Conservation (phyloP, 2,329 filamentous ascomycete species). For the Apiospora pterosperma region DNA sequence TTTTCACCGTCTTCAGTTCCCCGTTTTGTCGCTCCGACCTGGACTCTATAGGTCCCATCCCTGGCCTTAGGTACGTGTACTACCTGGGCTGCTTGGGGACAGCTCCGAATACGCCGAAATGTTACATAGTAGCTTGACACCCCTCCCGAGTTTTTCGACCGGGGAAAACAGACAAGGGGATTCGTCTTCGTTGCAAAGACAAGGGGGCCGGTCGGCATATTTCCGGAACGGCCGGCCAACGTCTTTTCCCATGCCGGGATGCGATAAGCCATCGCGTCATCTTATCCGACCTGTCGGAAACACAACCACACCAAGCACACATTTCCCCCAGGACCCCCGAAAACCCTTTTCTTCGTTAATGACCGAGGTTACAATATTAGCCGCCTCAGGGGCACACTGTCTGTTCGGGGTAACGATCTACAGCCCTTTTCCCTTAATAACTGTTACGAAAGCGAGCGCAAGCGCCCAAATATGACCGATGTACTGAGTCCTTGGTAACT, state of each 20-base stretch:
- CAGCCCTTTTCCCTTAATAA: background rate
- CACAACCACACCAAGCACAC: background rate
- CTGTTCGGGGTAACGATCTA: background rate
- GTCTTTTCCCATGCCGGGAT: background rate
- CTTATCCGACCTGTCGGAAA: slow-evolving; percentile 4
- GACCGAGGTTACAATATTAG: background rate
- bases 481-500: background rate
- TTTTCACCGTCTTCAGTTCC: background rate
- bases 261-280: slow-evolving; percentile 5
- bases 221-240: slow-evolving; percentile 3
- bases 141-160: background rate
- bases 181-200: background rate
- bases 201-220: background rate
- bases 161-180: background rate
- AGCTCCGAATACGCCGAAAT: background rate
- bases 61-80: background rate
- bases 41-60: background rate
- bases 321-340: background rate
- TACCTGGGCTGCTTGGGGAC: background rate
- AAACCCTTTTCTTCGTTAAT: background rate
- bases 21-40: background rate
- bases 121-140: background rate
- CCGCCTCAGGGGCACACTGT: background rate
- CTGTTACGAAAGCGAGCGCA: background rate
- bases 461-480: background rate